Base-by-base conservation (phyloP, 2,329 filamentous ascomycete genomes). In the Alternaria atra region DNA sequence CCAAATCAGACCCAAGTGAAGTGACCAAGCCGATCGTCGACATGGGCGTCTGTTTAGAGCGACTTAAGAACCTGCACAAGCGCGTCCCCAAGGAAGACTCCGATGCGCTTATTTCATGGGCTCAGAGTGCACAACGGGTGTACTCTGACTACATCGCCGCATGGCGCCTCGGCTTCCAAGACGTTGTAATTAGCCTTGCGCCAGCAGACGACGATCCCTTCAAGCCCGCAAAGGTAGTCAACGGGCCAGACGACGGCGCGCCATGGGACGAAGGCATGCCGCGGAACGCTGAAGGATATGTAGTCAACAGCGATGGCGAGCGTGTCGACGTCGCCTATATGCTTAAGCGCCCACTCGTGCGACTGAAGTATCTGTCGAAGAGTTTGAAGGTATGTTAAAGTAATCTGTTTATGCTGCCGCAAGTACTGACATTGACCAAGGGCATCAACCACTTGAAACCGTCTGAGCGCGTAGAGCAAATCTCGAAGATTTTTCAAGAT, bases 101-200 rank as follows among this genome's bases (percentile, higher is more conserved):
- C 2, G 86, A 91, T 58, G 85, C 87, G 13, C 84, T 99, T 53
- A 83, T 96, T 9, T 85, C 84, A 40, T 99, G 95, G 95, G 91
- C 94, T 2, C 87, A 93, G 57, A 88, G 87, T 20, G 89, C 92
- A 0, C 87, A 91, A 46, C 88, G 89, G 56, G 86, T 94, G 9
- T 99, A 99, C 76, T 85, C 89, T 62, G 90, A 92, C 72, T 99
- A 98, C 76, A 84, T 98, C 32, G 88, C 89, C 73, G 89, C 91
- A 7, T 99, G 95, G 95, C 87, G 93, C 30, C 85, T 98, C 48
- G 95, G 95, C 0, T 99, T 98, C 78, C 91, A 97, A 72, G 94
- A 97, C 75, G 88, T 99, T 20, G 89, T 98, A 51, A 92, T 99
- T 70, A 98, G 97, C 74, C 87, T 98, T 34, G 93, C 93, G 1